A percentile compares a stretch with the other conserved stretches of the same genome.
Conservation (phyloP, 2,329 filamentous ascomycete genomes). For the Aureobasidium sp. region DNA sequence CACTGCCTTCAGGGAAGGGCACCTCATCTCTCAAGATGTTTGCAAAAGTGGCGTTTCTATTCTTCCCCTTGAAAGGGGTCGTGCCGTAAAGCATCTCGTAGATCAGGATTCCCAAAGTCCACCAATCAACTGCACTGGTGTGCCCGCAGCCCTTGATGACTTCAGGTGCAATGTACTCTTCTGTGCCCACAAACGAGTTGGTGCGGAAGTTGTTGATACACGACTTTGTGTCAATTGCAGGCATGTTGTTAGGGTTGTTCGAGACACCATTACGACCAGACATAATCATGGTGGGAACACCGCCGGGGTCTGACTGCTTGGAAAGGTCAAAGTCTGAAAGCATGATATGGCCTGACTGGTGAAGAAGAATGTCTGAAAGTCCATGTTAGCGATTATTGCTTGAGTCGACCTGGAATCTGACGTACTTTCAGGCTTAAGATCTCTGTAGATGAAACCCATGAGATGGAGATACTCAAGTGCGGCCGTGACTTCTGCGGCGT, state of each 20-base stretch:
- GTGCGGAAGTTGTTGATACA: constrained; percentile 98
- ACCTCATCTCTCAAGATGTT: constrained; percentile 96
- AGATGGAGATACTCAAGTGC: constrained; percentile 93
- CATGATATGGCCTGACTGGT: constrained; percentile 99
- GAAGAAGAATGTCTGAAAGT: constrained; percentile 76
- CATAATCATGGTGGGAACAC: constrained; percentile 96
- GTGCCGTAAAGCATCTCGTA: constrained; percentile 99
- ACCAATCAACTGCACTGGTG: constrained; percentile 98
- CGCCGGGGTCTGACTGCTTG: constrained; percentile 92
- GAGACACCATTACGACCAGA: constrained; percentile 77
- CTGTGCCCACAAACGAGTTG: constrained; percentile 96
- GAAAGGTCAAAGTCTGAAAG: constrained; percentile 97
- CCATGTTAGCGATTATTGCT: constrained; percentile 31
- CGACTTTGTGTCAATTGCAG: constrained; percentile 97
- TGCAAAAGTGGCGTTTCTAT: constrained; percentile 93
- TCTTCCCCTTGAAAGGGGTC: constrained; percentile 98
- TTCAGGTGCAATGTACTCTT: constrained; percentile 97
- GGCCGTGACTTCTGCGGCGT: constrained; percentile 93
- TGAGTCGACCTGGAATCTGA: constrained; percentile 20
- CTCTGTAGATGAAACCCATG: constrained; percentile 99
- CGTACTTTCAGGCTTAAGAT: constrained; percentile 94
- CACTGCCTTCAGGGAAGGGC: constrained; percentile 84
- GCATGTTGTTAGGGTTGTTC: constrained; percentile 58
- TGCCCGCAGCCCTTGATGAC: constrained; percentile 98
- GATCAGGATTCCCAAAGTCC: constrained; percentile 93